These are phyloP conservation scores for Aciculoconidium aculeatum DNA, from an alignment of 805 yeast genomes.

Conservation along the genomic window DNA sequence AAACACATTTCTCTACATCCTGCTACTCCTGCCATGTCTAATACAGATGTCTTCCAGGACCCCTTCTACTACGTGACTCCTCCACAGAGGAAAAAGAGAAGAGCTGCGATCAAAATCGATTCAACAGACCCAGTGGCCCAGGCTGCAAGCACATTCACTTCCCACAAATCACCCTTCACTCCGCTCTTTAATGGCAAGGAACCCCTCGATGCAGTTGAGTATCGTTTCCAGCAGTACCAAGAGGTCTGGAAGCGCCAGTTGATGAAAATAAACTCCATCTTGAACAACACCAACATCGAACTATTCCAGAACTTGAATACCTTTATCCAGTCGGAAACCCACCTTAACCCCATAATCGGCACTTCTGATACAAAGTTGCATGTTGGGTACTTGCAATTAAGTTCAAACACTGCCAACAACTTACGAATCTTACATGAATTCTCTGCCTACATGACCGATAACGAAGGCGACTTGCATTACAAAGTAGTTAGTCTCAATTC, in stretches of 20 bases:
- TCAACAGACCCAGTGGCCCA: no score
- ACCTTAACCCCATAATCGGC: not conserved
- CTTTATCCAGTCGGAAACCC: conserved; percentile 16
- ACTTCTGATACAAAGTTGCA: conserved; percentile 15
- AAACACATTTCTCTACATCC: no score
- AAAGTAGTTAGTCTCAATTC: conserved; percentile 24
- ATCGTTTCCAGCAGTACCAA: conserved; percentile 19
- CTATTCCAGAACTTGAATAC: conserved; percentile 22
- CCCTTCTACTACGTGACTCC: no score
- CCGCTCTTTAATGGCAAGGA: conserved; percentile 21
- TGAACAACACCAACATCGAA: conserved; percentile 27
- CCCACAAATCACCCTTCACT: conserved; percentile 18
- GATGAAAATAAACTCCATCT: conserved; percentile 20
- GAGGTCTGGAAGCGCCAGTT: conserved; percentile 26
- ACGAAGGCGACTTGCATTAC: conserved; percentile 11
- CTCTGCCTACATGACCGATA: conserved; percentile 11
- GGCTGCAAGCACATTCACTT: conserved; percentile 1
- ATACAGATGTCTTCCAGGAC: no score
- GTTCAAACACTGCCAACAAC: conserved; percentile 38
- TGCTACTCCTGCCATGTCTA: no score
- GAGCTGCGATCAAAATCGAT: no score
- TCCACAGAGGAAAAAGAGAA: no score
- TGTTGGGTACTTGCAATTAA: conserved; percentile 30
- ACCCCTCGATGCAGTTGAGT: conserved; percentile 13
- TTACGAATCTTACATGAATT: conserved; percentile 33